Percentiles rank a stretch among this genome's conserved stretches.
Evolutionary conservation across 371 early-diverging fungal species (phyloP).

Genomic region (Haplosporangium sp.): DNA sequence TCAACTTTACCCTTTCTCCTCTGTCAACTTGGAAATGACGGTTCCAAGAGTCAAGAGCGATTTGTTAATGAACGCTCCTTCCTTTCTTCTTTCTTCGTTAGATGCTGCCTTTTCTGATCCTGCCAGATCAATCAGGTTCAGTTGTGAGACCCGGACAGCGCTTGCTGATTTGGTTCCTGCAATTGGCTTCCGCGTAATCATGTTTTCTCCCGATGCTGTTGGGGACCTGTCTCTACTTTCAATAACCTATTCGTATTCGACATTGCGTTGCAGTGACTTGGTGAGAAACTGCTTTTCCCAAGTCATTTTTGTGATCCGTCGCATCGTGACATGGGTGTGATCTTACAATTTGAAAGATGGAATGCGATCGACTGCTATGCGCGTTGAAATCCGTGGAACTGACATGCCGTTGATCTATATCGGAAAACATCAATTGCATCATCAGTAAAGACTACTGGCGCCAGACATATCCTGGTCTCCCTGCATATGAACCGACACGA

Average conservation of each 20-base stretch:
- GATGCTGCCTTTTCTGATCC: slow-evolving; percentile 92
- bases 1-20: slow-evolving; percentile 60
- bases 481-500: not conserved
- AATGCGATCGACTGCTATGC: slow-evolving; percentile 57
- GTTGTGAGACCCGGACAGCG: slow-evolving; percentile 76
- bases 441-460: not conserved
- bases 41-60: slow-evolving; percentile 87
- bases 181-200: slow-evolving; percentile 51
- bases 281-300: not conserved
- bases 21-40: slow-evolving; percentile 88
- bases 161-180: slow-evolving; percentile 59
- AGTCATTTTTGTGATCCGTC: too few species aligned
- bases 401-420: slow-evolving; percentile 52
- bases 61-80: slow-evolving; percentile 95
- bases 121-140: slow-evolving; percentile 94
- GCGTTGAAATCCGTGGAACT: slow-evolving; percentile 57
- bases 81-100: slow-evolving; percentile 84
- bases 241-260: slow-evolving; percentile 52
- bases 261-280: not conserved
- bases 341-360: slow-evolving; percentile 55
- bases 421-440: not conserved
- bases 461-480: not conserved
- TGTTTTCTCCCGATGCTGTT: slow-evolving; percentile 40
- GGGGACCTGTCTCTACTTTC: slow-evolving; percentile 65
- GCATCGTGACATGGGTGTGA: not conserved